phyloP scores from a whole-genome alignment of 2,329 filamentous ascomycete genomes.

The Xylariaceae sp. region DNA sequence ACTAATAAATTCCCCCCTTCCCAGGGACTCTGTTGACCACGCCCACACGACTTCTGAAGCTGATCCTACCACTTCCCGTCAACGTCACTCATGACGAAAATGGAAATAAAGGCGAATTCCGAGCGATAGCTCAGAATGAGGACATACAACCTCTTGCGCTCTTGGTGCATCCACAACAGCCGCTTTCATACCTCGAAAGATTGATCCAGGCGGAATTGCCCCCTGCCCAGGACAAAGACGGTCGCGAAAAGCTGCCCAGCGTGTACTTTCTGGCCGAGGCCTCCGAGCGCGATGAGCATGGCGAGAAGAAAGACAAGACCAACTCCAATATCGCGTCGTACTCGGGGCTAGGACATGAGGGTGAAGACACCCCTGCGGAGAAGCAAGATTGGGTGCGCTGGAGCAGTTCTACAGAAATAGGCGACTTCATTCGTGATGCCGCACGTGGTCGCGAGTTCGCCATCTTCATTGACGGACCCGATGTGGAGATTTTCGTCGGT shows the following conservation, averaged over 20 bases:
- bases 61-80: constrained; percentile 62
- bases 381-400: constrained; percentile 75
- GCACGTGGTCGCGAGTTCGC: constrained; percentile 81
- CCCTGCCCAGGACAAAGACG: constrained; percentile 59
- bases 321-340: constrained; percentile 62
- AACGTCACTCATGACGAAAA: constrained; percentile 57
- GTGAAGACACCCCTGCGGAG: constrained; percentile 39
- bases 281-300: constrained; percentile 58
- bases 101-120: constrained; percentile 34
- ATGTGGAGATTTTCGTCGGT: constrained; percentile 66
- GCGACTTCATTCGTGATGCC: constrained; percentile 90
- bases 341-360: constrained; percentile 66
- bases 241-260: constrained; percentile 66
- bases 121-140: constrained; percentile 51
- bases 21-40: constrained; percentile 70
- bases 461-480: constrained; percentile 72
- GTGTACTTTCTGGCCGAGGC: constrained; percentile 81
- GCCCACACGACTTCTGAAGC: constrained; percentile 67
- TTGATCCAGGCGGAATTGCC: constrained; percentile 86
- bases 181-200: constrained; percentile 83
- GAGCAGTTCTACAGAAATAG: constrained; percentile 85
- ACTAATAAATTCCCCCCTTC: constrained; percentile 1
- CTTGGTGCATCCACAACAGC: constrained; percentile 85
- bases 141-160: constrained; percentile 81
- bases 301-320: constrained; percentile 32